Base-by-base conservation (phyloP, 2,329 filamentous ascomycete genomes). In the Aaosphaeria arxii region DNA sequence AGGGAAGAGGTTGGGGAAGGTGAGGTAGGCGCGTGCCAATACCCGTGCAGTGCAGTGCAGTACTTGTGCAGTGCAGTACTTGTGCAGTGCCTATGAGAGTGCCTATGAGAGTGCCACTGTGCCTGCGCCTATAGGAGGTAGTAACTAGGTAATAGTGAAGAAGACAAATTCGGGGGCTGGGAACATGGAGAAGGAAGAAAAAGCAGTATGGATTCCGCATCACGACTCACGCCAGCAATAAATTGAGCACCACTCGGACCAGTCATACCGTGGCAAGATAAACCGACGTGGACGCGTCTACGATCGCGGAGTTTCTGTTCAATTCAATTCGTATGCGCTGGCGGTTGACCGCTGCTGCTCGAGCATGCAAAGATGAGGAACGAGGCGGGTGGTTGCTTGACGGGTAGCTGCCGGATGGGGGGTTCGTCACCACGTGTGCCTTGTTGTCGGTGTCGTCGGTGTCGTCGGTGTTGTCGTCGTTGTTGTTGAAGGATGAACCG, bases 181-280 rank as follows among this genome's bases (percentile, higher is more conserved):
- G 17, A 24, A 24, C 17, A 24, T 24, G 17, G 17, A 24, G 17
- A 24, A 24, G 17, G 17, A 24, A 3, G 17, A 24, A 24, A 24
- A 24, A 24, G 17, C 17, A 24, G 17, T 24, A 24, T 24, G 17
- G 17, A 24, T 24, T 24, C 17, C 17, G 17, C 17, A 24, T 40
- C 39, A 28, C 39, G 17, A 51, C 47, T 53, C 46, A 56, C 51
- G 47, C 46, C 51, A 47, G 50, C 51, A 51, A 46, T 46, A 45
- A 51, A 47, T 39, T 48, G 51, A 35, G 44, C 54, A 46, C 51
- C 46, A 50, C 17, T 48, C 50, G 43, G 7, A 42, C 47, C 49
- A 47, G 43, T 51, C 56, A 56, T 57, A 48, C 50, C 52, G 54
- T 47, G 51, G 54, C 50, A 51, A 51, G 51, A 31, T 24, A 17